Evolutionary conservation across 73 alveolate species (phyloP).

Genomic region (Paraurostyla sp.): DNA sequence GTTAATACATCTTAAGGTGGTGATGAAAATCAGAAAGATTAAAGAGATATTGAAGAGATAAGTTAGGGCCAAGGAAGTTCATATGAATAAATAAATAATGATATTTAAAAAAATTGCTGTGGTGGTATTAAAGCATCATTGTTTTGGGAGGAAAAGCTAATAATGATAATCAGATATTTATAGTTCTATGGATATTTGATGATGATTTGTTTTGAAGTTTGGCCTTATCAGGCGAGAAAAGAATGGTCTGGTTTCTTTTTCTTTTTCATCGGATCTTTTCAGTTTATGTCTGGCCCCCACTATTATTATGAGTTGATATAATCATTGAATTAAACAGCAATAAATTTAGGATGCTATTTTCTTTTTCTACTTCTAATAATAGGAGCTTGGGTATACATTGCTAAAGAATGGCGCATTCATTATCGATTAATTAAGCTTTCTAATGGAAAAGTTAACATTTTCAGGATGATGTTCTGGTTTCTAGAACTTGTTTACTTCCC

Average conservation of each 20-base stretch:
- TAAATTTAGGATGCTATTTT: not conserved
- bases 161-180: not conserved
- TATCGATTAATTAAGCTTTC: not conserved
- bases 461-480: conserved; percentile 41
- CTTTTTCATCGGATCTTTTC: conserved; percentile 9
- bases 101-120: not conserved
- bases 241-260: not conserved
- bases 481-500: conserved; percentile 48
- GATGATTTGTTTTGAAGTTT: conserved; percentile 8
- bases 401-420: not conserved
- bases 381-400: not conserved
- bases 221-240: conserved; percentile 38
- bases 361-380: not conserved
- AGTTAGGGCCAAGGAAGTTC: not conserved
- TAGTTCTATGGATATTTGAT: conserved; percentile 9
- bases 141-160: conserved; percentile 32
- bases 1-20: not conserved
- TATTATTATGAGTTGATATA: not conserved
- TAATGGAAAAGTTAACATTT: not conserved
- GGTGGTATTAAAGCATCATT: not conserved
- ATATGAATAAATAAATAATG: not conserved
- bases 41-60: not conserved
- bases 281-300: conserved; percentile 7
- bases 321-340: not conserved
- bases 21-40: not conserved